A percentile compares a stretch with the other conserved stretches of the same genome.
Conservation (phyloP, 257 asterid genomes). For the Mentha longifolia region DNA sequence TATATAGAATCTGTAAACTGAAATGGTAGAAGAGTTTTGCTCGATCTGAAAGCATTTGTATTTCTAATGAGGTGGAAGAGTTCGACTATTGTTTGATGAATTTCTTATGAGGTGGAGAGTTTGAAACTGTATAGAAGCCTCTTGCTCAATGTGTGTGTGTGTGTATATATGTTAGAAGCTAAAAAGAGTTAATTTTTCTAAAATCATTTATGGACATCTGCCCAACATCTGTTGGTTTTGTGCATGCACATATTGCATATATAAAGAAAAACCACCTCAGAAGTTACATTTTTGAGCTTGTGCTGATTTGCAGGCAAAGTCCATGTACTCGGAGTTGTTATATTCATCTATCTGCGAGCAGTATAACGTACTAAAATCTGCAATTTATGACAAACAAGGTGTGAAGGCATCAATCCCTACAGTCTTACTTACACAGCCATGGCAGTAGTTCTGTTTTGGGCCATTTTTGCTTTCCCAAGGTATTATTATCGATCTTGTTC, state of each 20-base stretch:
- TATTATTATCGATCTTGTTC: background rate
- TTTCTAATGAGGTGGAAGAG: no score
- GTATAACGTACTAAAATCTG: constrained; percentile 70
- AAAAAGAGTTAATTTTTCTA: background rate
- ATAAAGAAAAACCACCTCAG: background rate
- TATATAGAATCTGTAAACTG: background rate
- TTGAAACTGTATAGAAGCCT: no score
- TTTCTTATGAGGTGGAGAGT: no score
- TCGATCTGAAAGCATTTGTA: background rate
- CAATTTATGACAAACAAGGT: constrained; percentile 80
- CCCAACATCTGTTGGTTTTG: background rate
- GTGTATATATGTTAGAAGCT: background rate
- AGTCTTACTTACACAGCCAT: constrained; percentile 76
- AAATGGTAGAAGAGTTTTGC: background rate
- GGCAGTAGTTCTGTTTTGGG: constrained; percentile 51
- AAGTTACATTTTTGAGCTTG: constrained; percentile 21
- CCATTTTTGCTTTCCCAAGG: constrained; percentile 29
- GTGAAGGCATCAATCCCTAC: constrained; percentile 66
- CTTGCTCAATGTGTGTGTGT: no score
- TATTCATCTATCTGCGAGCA: constrained; percentile 71
- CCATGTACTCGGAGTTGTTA: constrained; percentile 50
- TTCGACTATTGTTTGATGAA: no score
- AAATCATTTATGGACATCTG: background rate
- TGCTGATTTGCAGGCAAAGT: constrained; percentile 62
- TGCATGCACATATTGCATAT: background rate